phyloP scores from a whole-genome alignment of 176 grass and related monocot genomes.

The Themeda triandra region DNA sequence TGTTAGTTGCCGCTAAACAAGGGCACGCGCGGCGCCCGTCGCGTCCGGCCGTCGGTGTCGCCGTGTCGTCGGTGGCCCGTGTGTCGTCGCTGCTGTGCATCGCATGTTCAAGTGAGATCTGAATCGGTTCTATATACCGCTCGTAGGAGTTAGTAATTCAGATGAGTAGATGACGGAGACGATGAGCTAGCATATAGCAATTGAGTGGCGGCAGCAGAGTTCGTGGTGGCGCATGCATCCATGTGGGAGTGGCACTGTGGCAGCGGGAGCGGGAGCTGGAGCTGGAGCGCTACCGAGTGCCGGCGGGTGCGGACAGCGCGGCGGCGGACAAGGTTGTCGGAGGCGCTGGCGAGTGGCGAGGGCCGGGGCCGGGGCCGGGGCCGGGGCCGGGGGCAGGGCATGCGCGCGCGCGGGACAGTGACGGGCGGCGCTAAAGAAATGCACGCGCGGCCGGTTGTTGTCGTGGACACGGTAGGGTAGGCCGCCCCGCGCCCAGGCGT shows the following conservation, averaged over 20 bases:
- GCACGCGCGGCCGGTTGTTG: constrained; percentile 25
- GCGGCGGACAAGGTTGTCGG: background rate
- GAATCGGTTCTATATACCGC: background rate
- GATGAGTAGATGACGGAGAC: background rate
- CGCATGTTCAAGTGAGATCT: background rate
- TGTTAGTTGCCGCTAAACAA: background rate
- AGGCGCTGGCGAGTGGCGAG: too few species aligned
- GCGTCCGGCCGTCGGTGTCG: too few species aligned
- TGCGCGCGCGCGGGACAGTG: constrained; percentile 4
- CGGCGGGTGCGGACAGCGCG: constrained; percentile 16
- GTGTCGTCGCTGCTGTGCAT: background rate
- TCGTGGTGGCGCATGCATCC: background rate
- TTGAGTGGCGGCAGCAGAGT: background rate
- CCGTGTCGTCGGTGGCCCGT: too few species aligned
- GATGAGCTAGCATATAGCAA: background rate
- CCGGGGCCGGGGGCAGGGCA: background rate
- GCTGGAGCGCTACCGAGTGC: background rate
- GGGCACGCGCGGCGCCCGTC: too few species aligned
- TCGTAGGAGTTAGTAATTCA: background rate
- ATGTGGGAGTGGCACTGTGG: too few species aligned
- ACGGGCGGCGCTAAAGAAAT: constrained; percentile 29
- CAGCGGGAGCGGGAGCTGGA: background rate
- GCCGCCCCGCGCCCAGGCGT: background rate
- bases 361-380: background rate
- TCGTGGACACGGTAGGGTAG: background rate